These are phyloP conservation scores for Aspergillus kassunensis DNA, from an alignment of 495 filamentous ascomycete species.

Conservation along the genomic window DNA sequence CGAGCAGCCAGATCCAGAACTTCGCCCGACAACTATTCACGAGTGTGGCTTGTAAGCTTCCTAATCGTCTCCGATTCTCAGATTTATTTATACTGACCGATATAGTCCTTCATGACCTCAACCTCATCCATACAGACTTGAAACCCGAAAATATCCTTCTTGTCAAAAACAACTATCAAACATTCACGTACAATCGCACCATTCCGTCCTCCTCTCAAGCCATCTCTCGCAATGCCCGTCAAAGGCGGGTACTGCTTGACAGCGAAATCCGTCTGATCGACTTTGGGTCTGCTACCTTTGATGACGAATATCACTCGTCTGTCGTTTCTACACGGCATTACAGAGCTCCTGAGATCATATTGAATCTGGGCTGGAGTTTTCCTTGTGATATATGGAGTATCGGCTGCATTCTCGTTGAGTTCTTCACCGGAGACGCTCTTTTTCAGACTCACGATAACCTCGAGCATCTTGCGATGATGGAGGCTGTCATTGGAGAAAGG, in stretches of 20 bases:
- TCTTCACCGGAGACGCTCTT: constrained; percentile 94
- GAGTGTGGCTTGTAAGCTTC: constrained; percentile 92
- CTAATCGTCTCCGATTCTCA: constrained; percentile 1
- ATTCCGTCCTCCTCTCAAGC: constrained; percentile 88
- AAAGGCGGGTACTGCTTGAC: constrained; percentile 83
- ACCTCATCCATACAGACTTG: constrained; percentile 95
- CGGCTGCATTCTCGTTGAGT: constrained; percentile 97
- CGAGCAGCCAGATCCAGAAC: constrained; percentile 97
- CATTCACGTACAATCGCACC: constrained; percentile 91
- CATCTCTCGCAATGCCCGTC: constrained; percentile 70
- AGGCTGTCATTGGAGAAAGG: constrained; percentile 70
- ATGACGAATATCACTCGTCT: constrained; percentile 97
- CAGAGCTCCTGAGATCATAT: constrained; percentile 92
- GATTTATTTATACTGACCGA: constrained; percentile 9
- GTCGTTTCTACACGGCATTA: constrained; percentile 97
- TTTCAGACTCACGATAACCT: constrained; percentile 99
- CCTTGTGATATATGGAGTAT: constrained; percentile 99
- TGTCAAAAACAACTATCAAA: constrained; percentile 85
- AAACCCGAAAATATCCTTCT: constrained; percentile 98
- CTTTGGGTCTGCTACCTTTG: constrained; percentile 96
- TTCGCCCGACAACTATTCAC: constrained; percentile 95
- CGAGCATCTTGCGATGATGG: constrained; percentile 99
- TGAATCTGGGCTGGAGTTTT: constrained; percentile 95
- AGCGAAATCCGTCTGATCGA: constrained; percentile 97
- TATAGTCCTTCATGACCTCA: constrained; percentile 90